These are phyloP conservation scores for Cucumis cinereus DNA, from an alignment of 306 rosid genomes.

Conservation along the genomic window DNA sequence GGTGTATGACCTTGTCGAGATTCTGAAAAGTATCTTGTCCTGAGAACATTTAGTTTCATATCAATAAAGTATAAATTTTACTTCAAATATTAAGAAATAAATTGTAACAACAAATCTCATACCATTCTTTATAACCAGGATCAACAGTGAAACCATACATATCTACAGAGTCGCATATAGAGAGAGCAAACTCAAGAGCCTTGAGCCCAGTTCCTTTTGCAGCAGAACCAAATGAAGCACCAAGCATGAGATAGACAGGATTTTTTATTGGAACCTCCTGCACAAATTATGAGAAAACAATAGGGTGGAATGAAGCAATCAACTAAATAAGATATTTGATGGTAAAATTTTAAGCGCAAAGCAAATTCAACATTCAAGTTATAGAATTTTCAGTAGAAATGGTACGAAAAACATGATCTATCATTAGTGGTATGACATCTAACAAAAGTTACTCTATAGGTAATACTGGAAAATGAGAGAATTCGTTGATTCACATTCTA, in stretches of 20 bases:
- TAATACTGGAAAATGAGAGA: neutral
- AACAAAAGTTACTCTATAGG: neutral
- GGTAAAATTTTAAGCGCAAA: neutral
- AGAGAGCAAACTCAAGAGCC: constrained; percentile 97
- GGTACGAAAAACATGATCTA: neutral
- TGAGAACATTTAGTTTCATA: constrained; percentile 15
- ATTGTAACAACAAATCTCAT: constrained; percentile 11
- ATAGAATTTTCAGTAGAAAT: neutral
- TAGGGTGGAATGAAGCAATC: neutral
- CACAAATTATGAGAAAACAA: constrained; percentile 25
- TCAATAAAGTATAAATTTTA: constrained; percentile 13
- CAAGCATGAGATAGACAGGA: constrained; percentile 90
- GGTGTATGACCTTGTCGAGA: constrained; percentile 96
- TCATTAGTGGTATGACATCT: neutral
- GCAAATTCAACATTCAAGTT: neutral
- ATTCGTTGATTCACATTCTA: neutral
- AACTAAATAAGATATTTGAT: neutral
- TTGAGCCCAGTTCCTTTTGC: constrained; percentile 99
- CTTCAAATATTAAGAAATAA: constrained; percentile 1
- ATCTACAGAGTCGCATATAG: constrained; percentile 88
- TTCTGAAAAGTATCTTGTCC: constrained; percentile 99
- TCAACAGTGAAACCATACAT: constrained; percentile 99
- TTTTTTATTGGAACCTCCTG: constrained; percentile 88
- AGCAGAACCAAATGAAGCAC: constrained; percentile 93
- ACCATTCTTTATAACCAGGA: constrained; percentile 99